Evolutionary conservation across 495 filamentous ascomycete species (phyloP), one percentile per base, ranked within the genome.

Genomic region (Penicillium atrosanguineum): DNA sequence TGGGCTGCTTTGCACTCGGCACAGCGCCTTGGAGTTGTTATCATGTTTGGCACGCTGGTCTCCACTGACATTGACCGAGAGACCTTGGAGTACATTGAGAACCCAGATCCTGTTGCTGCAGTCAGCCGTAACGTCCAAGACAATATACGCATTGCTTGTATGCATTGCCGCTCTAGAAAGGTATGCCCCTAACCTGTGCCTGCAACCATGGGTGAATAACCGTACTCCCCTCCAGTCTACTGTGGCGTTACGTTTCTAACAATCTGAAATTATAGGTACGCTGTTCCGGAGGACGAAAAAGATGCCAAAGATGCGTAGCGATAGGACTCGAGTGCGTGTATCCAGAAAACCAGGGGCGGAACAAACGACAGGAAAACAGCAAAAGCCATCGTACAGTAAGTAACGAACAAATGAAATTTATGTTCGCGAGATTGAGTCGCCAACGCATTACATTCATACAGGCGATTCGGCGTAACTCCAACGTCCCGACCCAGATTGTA

Each of bases 31-130:
- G 7, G 40, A 43, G 40, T 7, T 9, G 8, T 43, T 21, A 21
- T 43, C 40, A 43, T 43, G 40, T 43, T 43, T 21, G 40, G 40
- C 40, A 43, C 40, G 40, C 18, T 43, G 40, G 18, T 43, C 8
- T 43, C 40, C 1, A 43, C 40, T 7, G 40, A 43, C 15, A 4
- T 16, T 19, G 40, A 43, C 9, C 40, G 40, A 43, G 40, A 8
- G 40, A 43, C 1, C 40, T 43, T 43, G 40, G 40, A 43, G 40
- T 43, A n/a, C 40, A 43, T 43, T 19, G 12, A 43, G 40, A 43
- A 43, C n/a, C 40, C 40, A 19, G 40, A 43, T 43, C 40, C 40
- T 43, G 40, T 20, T 4, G 8, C 1, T 43, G 40, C 40, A 43
- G 18, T 43, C 40, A 43, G 40, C 18, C 40, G 40, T 43, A 43